Base-by-base conservation (phyloP, 495 filamentous ascomycete genomes). In the Annulohypoxylon nitens region DNA sequence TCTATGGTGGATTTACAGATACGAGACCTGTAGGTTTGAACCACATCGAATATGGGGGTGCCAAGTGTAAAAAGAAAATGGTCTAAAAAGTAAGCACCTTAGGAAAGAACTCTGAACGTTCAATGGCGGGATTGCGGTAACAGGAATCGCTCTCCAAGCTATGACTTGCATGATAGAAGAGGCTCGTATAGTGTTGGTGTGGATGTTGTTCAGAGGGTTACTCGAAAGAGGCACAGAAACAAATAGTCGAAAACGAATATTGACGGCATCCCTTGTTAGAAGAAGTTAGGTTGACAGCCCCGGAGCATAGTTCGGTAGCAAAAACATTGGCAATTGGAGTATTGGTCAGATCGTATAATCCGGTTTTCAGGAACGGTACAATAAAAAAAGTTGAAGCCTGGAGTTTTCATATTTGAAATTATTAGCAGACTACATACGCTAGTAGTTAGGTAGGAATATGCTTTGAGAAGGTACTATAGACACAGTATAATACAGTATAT, bases 21-120 rank as follows among this genome's bases (percentile, higher is more conserved):
- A 73, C 65, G 70, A 73, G 65, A 55, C 26, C n/a, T 8, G 64
- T 63, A 67, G 37, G 63, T 73, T 73, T 64, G 12, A 18, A 41
- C 59, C 51, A 48, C 61, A 37, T 58, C 64, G 60, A 73, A 73
- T 73, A 54, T 51, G 55, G 47, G 36, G 45, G 68, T n/a, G 69
- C 60, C 64, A 69, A 43, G 60, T 73, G 65, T 64, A 60, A 64
- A 64, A 36, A 43, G 48, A 58, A 54, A 26, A 41, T 14, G 36
- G 33, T 18, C 41, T 55, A 50, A 58, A 58, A 69, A 37, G 43
- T 18, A 34, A 62, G 50, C 16, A 5, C 8, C 5, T 47, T 47
- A 47, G 25, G 30, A 45, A 25, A 43, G 23, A 55, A 60, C 30
- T 23, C 26, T 51, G 25, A 41, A 20, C 45, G 33, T 53, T 33